Conservation (phyloP, 1,284 basidiomycete genomes). For the Trichosporon coremiiforme region DNA sequence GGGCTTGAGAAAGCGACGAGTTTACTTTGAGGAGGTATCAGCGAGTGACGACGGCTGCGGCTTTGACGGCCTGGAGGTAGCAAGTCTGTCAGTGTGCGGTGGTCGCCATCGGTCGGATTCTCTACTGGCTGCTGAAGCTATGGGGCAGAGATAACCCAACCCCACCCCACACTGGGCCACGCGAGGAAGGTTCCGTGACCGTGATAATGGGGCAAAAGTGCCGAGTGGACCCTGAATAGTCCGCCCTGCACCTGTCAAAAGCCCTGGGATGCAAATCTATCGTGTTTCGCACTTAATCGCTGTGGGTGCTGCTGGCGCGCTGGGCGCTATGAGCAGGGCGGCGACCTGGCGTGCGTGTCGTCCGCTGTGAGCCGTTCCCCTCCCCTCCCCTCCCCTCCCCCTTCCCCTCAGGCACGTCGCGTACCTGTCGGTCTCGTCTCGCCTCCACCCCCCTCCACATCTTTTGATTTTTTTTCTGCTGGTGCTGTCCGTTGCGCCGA, state of each 20-base stretch:
- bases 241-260: constrained; percentile 12
- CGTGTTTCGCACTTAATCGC: constrained; percentile 18
- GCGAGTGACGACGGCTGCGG: constrained; percentile 20
- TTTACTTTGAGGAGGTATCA: not conserved
- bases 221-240: constrained; percentile 10
- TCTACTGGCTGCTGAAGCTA: constrained; percentile 19
- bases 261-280: constrained; percentile 17
- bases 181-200: constrained; percentile 12
- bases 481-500: constrained; percentile 7
- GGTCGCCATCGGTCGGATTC: constrained; percentile 19
- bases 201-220: constrained; percentile 19
- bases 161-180: constrained; percentile 18
- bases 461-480: not conserved
- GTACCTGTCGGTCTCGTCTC: constrained; percentile 12
- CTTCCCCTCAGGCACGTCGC: not conserved
- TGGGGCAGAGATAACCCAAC: constrained; percentile 20
- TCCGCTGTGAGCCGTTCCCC: too few relatives aligned
- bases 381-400: too few relatives aligned
- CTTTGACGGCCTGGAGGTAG: not conserved
- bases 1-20: not conserved
- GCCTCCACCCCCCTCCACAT: not conserved
- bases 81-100: not conserved
- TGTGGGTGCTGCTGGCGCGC: too few relatives aligned
- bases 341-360: too few relatives aligned
- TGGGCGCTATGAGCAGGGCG: too few relatives aligned